Conservation (phyloP, 139 green algal species). For the Eudorina sp. region DNA sequence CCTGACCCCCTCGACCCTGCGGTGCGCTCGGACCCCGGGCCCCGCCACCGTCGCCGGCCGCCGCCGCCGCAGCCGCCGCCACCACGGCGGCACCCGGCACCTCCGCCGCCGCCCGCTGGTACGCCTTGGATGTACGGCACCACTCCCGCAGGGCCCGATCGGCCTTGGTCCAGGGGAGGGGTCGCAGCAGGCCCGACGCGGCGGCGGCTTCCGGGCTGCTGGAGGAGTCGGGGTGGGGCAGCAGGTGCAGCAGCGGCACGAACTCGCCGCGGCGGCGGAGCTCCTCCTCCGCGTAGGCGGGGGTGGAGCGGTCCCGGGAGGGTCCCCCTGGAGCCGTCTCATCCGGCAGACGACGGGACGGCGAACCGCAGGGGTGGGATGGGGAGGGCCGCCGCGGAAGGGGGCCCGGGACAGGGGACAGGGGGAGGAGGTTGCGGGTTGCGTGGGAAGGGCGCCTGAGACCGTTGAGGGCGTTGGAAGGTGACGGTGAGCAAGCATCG, state of each 20-base stretch:
- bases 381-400: too few species aligned
- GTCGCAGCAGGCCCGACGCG: slow-evolving; percentile 13
- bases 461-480: too few species aligned
- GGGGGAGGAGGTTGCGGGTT: neutral
- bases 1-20: too few species aligned
- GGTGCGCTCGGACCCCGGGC: too few species aligned
- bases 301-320: slow-evolving; percentile 14
- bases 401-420: too few species aligned
- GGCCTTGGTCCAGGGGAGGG: slow-evolving; percentile 46
- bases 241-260: slow-evolving; percentile 67
- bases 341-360: neutral
- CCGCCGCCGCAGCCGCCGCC: too few species aligned
- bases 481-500: too few species aligned
- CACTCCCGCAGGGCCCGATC: slow-evolving; percentile 50
- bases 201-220: slow-evolving; percentile 6
- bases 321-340: neutral
- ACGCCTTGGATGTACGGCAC: slow-evolving; percentile 1
- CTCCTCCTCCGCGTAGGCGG: slow-evolving; percentile 54
- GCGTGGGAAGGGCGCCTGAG: neutral
- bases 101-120: slow-evolving; percentile 30
- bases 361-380: neutral
- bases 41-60: too few species aligned
- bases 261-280: slow-evolving; percentile 56
- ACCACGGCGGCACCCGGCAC: too few species aligned
- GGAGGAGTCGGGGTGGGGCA: slow-evolving; percentile 40